These are phyloP conservation scores for Aspergillus baeticus DNA, from an alignment of 495 filamentous ascomycete species.

Conservation along the genomic window DNA sequence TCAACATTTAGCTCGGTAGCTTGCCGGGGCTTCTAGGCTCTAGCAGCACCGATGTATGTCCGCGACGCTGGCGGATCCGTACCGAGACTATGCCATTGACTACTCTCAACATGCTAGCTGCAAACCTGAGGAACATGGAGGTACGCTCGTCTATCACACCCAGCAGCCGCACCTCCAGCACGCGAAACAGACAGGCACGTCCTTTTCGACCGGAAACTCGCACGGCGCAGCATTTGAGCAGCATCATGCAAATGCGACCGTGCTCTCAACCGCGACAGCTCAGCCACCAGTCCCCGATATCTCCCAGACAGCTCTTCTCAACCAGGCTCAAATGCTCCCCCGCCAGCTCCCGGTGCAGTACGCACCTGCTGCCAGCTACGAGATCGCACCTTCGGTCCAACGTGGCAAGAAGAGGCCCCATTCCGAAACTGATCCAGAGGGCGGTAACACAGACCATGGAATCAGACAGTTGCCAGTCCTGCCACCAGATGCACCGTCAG, in stretches of 20 bases:
- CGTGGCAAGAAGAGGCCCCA: conserved; percentile 33
- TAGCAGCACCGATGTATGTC: conserved; percentile 45
- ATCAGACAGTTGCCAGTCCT: conserved; percentile 31
- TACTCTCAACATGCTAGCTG: conserved; percentile 36
- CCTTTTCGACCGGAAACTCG: conserved; percentile 29
- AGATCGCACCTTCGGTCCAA: conserved; percentile 26
- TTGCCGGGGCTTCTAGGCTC: conserved; percentile 39
- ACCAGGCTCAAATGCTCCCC: conserved; percentile 33
- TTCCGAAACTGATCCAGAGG: conserved; percentile 26
- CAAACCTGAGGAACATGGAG: conserved; percentile 33
- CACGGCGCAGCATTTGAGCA: conserved; percentile 33
- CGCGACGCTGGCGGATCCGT: conserved; percentile 42
- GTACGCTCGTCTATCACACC: conserved; percentile 34
- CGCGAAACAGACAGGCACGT: conserved; percentile 27
- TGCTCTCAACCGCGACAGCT: conserved; percentile 27
- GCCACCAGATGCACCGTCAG: conserved; percentile 24
- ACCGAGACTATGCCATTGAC: conserved; percentile 40
- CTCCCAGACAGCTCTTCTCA: conserved; percentile 27
- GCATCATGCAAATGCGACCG: conserved; percentile 30
- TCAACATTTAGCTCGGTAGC: conserved; percentile 20
- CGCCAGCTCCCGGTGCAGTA: conserved; percentile 35
- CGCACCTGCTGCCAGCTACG: conserved; percentile 25
- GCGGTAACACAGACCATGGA: conserved; percentile 25
- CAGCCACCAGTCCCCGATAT: conserved; percentile 29
- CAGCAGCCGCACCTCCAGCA: conserved; percentile 31